These are phyloP conservation scores for Monilinia laxa DNA, from an alignment of 2,329 filamentous ascomycete genomes.

Conservation along the genomic window DNA sequence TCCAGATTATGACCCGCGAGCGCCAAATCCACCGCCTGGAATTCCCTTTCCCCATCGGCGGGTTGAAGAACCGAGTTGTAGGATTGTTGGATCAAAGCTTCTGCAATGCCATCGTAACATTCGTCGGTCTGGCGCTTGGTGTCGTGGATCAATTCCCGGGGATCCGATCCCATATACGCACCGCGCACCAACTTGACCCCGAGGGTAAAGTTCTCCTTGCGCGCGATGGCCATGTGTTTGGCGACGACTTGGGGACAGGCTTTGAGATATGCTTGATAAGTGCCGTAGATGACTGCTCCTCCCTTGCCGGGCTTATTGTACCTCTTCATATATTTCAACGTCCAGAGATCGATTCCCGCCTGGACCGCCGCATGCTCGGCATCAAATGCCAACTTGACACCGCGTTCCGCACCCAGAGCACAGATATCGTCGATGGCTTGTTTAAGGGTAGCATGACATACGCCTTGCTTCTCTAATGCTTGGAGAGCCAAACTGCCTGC, in stretches of 20 bases:
- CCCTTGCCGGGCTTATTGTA: conserved; percentile 64
- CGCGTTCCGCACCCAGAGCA: conserved; percentile 64
- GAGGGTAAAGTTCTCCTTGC: conserved; percentile 60
- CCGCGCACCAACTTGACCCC: conserved; percentile 76
- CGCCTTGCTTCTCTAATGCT: conserved; percentile 60
- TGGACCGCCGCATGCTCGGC: conserved; percentile 82
- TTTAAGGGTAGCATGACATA: conserved; percentile 63
- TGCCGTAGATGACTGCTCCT: conserved; percentile 73
- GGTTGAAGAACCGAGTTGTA: conserved; percentile 57
- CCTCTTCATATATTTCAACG: conserved; percentile 69
- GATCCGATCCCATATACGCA: conserved; percentile 70
- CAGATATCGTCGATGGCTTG: conserved; percentile 74
- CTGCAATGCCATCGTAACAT: conserved; percentile 70
- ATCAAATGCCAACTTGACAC: conserved; percentile 76
- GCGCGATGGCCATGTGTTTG: conserved; percentile 58
- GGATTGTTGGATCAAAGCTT: conserved; percentile 62
- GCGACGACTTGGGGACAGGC: conserved; percentile 56
- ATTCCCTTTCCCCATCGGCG: conserved; percentile 44
- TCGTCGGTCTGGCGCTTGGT: conserved; percentile 69
- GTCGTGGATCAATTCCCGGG: conserved; percentile 67
- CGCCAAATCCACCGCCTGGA: conserved; percentile 63
- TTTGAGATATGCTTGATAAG: conserved; percentile 77
- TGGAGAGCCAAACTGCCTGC: conserved; percentile 72
- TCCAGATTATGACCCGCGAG: conserved; percentile 81
- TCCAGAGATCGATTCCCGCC: conserved; percentile 78